Conservation (phyloP, 164 flowering plant species). For the Stephania yunnanensis region DNA sequence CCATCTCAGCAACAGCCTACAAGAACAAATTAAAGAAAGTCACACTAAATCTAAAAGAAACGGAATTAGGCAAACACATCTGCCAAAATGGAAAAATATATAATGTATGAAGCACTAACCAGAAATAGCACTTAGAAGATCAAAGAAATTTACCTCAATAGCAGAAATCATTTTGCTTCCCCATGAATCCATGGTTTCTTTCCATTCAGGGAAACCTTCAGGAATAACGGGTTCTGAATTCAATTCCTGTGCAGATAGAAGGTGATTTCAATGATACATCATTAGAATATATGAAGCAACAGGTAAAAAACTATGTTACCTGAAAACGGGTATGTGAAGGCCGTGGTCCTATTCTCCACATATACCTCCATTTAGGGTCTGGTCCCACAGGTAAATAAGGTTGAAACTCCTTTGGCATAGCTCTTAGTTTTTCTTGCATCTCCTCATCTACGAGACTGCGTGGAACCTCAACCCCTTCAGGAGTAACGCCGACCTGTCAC, state of each 20-base stretch:
- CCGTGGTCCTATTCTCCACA: slow-evolving; percentile 98
- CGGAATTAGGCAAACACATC: too few relatives aligned
- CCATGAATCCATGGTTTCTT: slow-evolving; percentile 94
- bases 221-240: slow-evolving; percentile 96
- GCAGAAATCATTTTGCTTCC: slow-evolving; percentile 90
- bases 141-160: slow-evolving; percentile 48
- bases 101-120: neutral
- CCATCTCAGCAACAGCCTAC: slow-evolving; percentile 96
- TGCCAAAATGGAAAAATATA: too few relatives aligned
- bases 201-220: slow-evolving; percentile 95
- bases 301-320: slow-evolving; percentile 32
- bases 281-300: neutral
- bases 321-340: slow-evolving; percentile 74
- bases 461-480: slow-evolving; percentile 96
- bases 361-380: slow-evolving; percentile 94
- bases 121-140: neutral
- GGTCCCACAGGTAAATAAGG: slow-evolving; percentile 76
- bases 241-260: slow-evolving; percentile 49
- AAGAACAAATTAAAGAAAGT: neutral
- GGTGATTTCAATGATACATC: neutral
- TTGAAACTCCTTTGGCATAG: slow-evolving; percentile 65
- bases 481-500: slow-evolving; percentile 92
- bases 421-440: slow-evolving; percentile 61
- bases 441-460: slow-evolving; percentile 88
- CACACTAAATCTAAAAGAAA: neutral